These are phyloP conservation scores for Monosporascus ibericus DNA, from an alignment of 2,329 filamentous ascomycete genomes.

Conservation along the genomic window DNA sequence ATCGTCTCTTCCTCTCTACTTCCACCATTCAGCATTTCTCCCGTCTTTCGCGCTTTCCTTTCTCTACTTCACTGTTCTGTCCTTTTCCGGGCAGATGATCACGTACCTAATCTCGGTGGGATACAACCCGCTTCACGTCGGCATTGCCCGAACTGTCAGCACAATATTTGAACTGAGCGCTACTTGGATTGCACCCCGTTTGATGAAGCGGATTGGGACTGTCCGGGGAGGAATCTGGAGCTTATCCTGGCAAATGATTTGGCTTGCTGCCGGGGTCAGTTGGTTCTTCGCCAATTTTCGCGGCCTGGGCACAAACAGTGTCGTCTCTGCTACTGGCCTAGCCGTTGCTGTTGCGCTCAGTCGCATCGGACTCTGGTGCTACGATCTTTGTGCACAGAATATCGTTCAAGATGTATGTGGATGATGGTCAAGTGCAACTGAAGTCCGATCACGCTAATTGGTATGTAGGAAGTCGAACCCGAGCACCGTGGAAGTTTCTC, in stretches of 20 bases:
- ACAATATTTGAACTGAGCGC: constrained; percentile 53
- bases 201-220: constrained; percentile 49
- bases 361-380: constrained; percentile 55
- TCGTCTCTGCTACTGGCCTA: constrained; percentile 40
- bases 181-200: constrained; percentile 52
- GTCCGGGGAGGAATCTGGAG: constrained; percentile 66
- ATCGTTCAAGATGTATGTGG: constrained; percentile 53
- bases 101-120: constrained; percentile 54
- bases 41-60: constrained; percentile 46
- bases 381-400: constrained; percentile 53
- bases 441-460: not conserved
- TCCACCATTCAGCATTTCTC: constrained; percentile 49
- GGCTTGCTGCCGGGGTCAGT: constrained; percentile 38
- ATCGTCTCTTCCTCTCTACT: constrained; percentile 36
- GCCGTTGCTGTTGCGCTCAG: constrained; percentile 47
- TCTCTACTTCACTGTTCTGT: constrained; percentile 49
- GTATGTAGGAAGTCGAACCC: constrained; percentile 43
- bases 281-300: constrained; percentile 32
- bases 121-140: constrained; percentile 45
- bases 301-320: not conserved
- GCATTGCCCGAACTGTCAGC: constrained; percentile 45
- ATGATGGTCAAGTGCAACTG: not conserved
- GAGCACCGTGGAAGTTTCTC: constrained; percentile 63
- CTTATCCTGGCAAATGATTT: constrained; percentile 59
- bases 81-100: constrained; percentile 57